A percentile compares a stretch with the other conserved stretches of the same genome.
Evolutionary conservation across 2,329 filamentous ascomycete species (phyloP).

Genomic region (Ceratocystis alfenasii): DNA sequence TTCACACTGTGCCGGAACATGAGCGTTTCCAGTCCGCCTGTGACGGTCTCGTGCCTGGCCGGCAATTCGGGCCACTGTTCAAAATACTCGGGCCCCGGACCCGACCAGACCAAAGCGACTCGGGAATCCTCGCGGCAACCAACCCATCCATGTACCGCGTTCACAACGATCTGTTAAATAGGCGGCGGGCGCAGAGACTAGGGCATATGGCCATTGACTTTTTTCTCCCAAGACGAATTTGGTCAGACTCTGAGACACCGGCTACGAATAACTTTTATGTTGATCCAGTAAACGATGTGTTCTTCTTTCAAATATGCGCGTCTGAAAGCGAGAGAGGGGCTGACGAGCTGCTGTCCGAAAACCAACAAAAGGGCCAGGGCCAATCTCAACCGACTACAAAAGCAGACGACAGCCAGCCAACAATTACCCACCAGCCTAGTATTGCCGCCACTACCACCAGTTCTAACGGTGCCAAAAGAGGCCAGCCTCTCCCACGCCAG

Average conservation of each 20-base stretch:
- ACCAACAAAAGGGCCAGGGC: background rate
- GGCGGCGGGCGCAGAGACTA: background rate
- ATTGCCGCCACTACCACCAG: background rate
- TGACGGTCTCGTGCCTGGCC: background rate
- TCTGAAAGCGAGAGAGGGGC: background rate
- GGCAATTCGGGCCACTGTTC: background rate
- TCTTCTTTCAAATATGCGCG: constrained; percentile 1
- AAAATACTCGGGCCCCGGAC: background rate
- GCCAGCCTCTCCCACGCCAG: background rate
- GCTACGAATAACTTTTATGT: constrained; percentile 1
- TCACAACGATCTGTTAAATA: background rate
- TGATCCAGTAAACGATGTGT: background rate
- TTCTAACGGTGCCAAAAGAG: too few relatives aligned
- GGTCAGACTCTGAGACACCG: background rate
- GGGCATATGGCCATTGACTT: background rate
- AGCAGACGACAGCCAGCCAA: background rate
- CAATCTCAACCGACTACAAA: background rate
- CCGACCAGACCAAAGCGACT: constrained; percentile 2
- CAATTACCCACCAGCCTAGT: background rate
- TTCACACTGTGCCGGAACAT: background rate
- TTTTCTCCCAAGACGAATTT: background rate
- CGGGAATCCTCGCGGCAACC: constrained; percentile 2
- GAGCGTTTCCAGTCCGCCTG: background rate
- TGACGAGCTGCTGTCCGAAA: background rate
- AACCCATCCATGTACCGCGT: constrained; percentile 7